phyloP scores from a whole-genome alignment of 257 asterid species.

The Ehretia macrophylla region DNA sequence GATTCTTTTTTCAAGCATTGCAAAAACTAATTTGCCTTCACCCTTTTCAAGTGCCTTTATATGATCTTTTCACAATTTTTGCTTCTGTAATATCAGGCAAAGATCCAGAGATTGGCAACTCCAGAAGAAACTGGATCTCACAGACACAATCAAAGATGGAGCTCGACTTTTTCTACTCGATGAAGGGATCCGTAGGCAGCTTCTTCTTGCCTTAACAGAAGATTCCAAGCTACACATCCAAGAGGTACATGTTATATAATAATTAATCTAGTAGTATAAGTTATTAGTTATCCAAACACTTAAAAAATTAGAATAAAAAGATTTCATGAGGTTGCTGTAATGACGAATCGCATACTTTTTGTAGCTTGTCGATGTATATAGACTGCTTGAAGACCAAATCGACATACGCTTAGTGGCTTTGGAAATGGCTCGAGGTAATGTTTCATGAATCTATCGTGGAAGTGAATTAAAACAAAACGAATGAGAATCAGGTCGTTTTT shows the following conservation, averaged over 20 bases:
- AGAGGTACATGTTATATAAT: constrained; percentile 53
- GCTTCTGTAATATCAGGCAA: constrained; percentile 33
- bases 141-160: constrained; percentile 97
- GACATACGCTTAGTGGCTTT: constrained; percentile 76
- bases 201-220: constrained; percentile 94
- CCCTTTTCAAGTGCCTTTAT: constrained; percentile 3
- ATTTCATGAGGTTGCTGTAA: constrained; percentile 9
- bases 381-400: constrained; percentile 84
- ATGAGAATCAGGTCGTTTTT: constrained; percentile 1
- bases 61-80: constrained; percentile 3
- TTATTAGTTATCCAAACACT: not conserved
- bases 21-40: constrained; percentile 1
- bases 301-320: not conserved
- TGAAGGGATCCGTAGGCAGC: constrained; percentile 93
- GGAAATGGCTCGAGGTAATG: constrained; percentile 80
- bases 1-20: constrained; percentile 1
- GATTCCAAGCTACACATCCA: constrained; percentile 96
- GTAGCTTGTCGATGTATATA: constrained; percentile 87
- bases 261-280: not conserved
- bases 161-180: constrained; percentile 87
- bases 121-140: constrained; percentile 73
- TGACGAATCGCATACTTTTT: constrained; percentile 16
- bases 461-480: not conserved
- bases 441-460: constrained; percentile 6
- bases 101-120: constrained; percentile 39